These are phyloP conservation scores for Salix brachista DNA, from an alignment of 345 rosid species.

Conservation along the genomic window DNA sequence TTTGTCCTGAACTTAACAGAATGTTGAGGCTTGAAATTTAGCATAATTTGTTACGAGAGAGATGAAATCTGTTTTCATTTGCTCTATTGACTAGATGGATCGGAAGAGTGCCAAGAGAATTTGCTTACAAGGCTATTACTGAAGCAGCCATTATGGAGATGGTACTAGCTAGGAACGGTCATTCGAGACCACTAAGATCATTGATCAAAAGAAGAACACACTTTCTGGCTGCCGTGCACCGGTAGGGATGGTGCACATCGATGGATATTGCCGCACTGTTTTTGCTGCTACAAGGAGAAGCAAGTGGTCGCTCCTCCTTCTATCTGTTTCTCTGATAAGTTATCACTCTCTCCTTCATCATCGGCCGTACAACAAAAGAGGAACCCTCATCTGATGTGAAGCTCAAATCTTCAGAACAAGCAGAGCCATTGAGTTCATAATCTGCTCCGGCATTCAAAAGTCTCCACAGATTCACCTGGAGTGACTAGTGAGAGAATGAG, in stretches of 20 bases:
- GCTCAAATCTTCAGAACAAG: not conserved
- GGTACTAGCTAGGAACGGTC: no score
- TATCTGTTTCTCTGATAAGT: constrained; percentile 46
- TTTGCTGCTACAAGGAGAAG: not conserved
- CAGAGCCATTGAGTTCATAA: not conserved
- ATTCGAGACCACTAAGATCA: no score
- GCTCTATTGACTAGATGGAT: no score
- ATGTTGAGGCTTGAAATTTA: no score
- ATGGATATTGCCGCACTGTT: not conserved
- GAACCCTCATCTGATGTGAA: constrained; percentile 1
- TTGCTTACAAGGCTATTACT: no score
- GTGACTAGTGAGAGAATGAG: no score
- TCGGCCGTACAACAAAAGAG: constrained; percentile 16
- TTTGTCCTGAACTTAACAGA: no score
- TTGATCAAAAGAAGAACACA: no score
- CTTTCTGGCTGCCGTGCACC: not conserved
- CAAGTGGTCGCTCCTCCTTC: not conserved
- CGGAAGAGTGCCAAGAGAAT: no score
- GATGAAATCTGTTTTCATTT: no score
- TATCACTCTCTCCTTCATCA: not conserved
- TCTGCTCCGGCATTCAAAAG: not conserved
- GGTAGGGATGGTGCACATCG: not conserved
- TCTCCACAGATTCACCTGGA: not conserved
- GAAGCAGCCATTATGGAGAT: no score
- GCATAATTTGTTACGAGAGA: no score